Evolutionary conservation across 2,329 filamentous ascomycete genomes (phyloP).

Genomic region (Trichoderma atrobrunneum): DNA sequence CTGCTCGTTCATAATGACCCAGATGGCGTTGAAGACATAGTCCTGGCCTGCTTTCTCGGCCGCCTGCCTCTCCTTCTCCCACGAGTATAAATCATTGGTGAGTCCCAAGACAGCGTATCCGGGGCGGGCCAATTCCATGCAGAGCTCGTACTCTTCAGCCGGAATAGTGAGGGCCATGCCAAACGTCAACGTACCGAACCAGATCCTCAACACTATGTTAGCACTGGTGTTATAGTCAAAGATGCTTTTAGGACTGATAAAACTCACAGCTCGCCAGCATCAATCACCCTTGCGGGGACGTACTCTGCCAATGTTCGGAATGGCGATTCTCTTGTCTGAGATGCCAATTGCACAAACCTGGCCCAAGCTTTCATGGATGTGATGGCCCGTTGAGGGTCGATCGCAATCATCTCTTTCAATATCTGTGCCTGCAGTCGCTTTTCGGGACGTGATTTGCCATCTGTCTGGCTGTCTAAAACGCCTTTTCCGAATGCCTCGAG

Average conservation of each 20-base stretch:
- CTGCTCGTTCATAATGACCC: not conserved
- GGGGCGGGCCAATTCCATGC: not conserved
- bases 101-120: not conserved
- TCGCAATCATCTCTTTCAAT: not conserved
- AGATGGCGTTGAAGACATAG: constrained; percentile 2
- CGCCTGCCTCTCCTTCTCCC: not conserved
- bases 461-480: not conserved
- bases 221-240: not conserved
- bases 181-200: not conserved
- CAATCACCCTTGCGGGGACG: not conserved
- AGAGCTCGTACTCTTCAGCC: not conserved
- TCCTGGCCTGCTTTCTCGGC: not conserved
- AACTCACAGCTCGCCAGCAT: not conserved
- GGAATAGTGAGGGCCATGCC: not conserved
- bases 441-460: not conserved
- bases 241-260: no score
- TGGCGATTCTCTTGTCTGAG: not conserved
- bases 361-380: not conserved
- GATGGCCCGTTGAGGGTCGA: not conserved
- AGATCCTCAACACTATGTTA: not conserved
- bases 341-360: not conserved
- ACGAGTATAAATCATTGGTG: not conserved
- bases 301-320: not conserved
- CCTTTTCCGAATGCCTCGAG: not conserved
- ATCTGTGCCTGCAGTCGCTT: not conserved